Conservation (phyloP, 2,329 filamentous ascomycete genomes). For the Aspergillus ustus region DNA sequence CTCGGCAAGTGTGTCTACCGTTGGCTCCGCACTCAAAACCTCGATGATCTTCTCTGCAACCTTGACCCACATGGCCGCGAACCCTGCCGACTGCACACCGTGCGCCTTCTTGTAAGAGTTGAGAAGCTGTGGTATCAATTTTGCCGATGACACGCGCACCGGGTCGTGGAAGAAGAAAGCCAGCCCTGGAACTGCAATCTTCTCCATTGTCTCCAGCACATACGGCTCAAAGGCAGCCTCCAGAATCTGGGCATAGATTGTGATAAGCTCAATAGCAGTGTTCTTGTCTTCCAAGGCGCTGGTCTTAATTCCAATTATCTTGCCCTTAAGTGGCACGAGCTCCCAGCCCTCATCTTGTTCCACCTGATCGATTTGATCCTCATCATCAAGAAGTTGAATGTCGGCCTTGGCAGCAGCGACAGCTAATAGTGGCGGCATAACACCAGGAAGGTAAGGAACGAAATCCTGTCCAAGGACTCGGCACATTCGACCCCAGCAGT, state of each 20-base stretch:
- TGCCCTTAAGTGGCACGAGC: conserved; percentile 92
- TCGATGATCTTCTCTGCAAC: conserved; percentile 92
- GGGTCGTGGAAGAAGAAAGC: conserved; percentile 99
- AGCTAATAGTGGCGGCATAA: conserved; percentile 92
- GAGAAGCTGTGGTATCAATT: conserved; percentile 89
- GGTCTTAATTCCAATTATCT: conserved; percentile 97
- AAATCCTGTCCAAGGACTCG: conserved; percentile 90
- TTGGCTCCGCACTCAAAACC: conserved; percentile 89
- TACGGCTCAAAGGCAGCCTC: conserved; percentile 91
- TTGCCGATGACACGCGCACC: conserved; percentile 91
- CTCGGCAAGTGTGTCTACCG: conserved; percentile 93
- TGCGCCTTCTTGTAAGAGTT: conserved; percentile 94
- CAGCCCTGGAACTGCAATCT: conserved; percentile 89
- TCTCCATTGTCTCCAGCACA: conserved; percentile 91
- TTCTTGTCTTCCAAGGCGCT: conserved; percentile 98
- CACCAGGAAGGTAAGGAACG: conserved; percentile 85
- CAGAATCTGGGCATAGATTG: conserved; percentile 96
- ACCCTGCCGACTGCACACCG: conserved; percentile 76
- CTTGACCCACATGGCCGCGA: conserved; percentile 79
- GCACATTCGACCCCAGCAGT: conserved; percentile 99
- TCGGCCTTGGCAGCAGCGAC: conserved; percentile 95
- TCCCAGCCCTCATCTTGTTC: conserved; percentile 98
- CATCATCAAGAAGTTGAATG: conserved; percentile 92
- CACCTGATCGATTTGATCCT: conserved; percentile 89
- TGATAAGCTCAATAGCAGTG: conserved; percentile 98